Percentiles rank a stretch among this genome's conserved stretches.
Evolutionary conservation across 164 flowering plant species (phyloP).

Genomic region (Stephania yunnanensis): DNA sequence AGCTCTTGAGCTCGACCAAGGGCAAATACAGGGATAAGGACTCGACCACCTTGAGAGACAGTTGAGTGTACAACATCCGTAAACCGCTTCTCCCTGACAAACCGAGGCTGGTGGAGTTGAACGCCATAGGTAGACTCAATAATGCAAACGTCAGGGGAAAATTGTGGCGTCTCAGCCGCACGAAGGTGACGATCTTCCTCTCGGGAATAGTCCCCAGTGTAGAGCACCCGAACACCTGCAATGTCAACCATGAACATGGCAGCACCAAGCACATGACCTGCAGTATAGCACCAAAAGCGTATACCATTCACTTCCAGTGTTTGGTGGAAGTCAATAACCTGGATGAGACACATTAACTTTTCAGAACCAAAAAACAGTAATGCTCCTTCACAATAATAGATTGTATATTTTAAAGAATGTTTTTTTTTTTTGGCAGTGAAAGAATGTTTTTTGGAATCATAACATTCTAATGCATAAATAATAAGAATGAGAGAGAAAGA

Average conservation of each 20-base stretch:
- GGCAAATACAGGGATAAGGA: slow-evolving; percentile 90
- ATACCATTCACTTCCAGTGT: slow-evolving; percentile 93
- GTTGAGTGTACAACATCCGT: slow-evolving; percentile 87
- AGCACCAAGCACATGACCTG: slow-evolving; percentile 99
- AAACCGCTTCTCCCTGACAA: slow-evolving; percentile 78
- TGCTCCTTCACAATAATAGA: not conserved
- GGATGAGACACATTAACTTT: slow-evolving; percentile 10
- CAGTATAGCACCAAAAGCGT: slow-evolving; percentile 98
- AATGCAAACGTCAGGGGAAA: slow-evolving; percentile 91
- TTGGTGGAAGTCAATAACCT: slow-evolving; percentile 98
- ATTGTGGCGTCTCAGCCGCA: slow-evolving; percentile 90
- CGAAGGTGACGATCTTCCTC: slow-evolving; percentile 97
- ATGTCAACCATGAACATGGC: slow-evolving; percentile 99
- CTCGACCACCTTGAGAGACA: slow-evolving; percentile 89
- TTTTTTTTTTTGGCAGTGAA: too few relatives aligned
- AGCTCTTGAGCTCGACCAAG: slow-evolving; percentile 99
- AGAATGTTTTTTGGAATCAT: not conserved
- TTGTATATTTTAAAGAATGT: not conserved
- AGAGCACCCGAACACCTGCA: slow-evolving; percentile 93
- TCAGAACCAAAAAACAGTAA: not conserved
- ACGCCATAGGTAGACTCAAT: slow-evolving; percentile 96
- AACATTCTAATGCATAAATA: too few relatives aligned
- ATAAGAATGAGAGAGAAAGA: too few relatives aligned
- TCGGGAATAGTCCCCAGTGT: slow-evolving; percentile 96
- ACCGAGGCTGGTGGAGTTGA: slow-evolving; percentile 89